Evolutionary conservation across 2,329 filamentous ascomycete genomes (phyloP).

Genomic region (Fusarium nelsonii): DNA sequence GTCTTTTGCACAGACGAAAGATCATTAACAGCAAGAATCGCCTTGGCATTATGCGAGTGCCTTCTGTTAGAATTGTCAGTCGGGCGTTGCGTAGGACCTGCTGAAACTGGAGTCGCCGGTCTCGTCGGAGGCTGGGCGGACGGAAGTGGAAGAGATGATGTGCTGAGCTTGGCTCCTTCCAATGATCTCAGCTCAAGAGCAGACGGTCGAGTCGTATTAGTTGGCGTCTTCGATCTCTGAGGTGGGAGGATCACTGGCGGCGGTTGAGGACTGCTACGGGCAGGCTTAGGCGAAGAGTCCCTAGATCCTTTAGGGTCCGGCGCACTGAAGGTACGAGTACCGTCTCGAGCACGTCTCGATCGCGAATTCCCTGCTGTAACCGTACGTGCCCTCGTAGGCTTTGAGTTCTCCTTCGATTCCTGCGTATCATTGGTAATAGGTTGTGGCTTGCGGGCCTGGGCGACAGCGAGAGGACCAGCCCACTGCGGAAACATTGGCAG

Average conservation of each 20-base stretch:
- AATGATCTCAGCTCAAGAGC: conserved; percentile 65
- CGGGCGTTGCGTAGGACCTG: conserved; percentile 61
- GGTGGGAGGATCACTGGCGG: conserved; percentile 40
- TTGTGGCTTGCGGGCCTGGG: conserved; percentile 82
- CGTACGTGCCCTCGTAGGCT: conserved; percentile 75
- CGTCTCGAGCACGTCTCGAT: conserved; percentile 62
- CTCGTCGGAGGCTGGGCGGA: conserved; percentile 65
- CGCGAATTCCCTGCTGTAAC: conserved; percentile 65
- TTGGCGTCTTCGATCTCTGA: conserved; percentile 50
- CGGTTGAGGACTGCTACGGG: conserved; percentile 43
- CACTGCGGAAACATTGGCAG: conserved; percentile 80
- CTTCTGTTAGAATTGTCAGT: conserved; percentile 65
- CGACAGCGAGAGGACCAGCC: conserved; percentile 84
- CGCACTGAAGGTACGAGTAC: conserved; percentile 59
- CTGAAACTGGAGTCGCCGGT: conserved; percentile 69
- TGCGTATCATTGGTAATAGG: conserved; percentile 48
- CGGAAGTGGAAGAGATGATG: conserved; percentile 75
- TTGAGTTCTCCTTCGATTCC: conserved; percentile 58
- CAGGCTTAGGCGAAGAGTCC: conserved; percentile 46
- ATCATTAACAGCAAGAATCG: conserved; percentile 68
- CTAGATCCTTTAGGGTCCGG: conserved; percentile 54
- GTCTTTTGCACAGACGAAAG: conserved; percentile 75
- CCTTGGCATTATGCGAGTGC: conserved; percentile 72
- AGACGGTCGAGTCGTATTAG: conserved; percentile 59
- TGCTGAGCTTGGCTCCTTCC: conserved; percentile 75